Conservation (phyloP, 148 eudicot genomes). For the Camellia japonica region DNA sequence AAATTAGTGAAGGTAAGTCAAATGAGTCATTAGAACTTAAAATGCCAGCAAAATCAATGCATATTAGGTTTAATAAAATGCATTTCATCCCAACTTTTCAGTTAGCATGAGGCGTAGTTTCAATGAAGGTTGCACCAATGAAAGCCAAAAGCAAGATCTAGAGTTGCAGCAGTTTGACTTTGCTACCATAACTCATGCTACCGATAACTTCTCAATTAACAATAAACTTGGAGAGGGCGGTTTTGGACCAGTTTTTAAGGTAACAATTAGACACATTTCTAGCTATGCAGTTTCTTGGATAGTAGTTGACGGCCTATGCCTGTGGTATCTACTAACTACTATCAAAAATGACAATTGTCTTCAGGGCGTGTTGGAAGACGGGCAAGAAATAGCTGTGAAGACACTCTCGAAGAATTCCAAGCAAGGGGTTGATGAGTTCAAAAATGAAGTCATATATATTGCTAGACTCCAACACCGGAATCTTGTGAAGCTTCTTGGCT, state of each 20-base stretch:
- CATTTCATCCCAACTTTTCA: not conserved
- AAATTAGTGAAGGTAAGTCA: not conserved
- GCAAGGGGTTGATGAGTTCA: slow-evolving; percentile 21
- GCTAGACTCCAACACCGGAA: slow-evolving; percentile 21
- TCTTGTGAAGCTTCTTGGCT: slow-evolving; percentile 25
- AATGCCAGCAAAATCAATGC: not conserved
- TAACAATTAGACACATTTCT: not conserved
- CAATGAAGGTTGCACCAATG: not conserved
- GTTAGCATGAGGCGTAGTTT: not conserved
- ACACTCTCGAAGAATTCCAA: slow-evolving; percentile 15
- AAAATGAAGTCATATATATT: slow-evolving; percentile 21
- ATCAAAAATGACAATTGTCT: not conserved
- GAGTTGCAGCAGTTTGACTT: slow-evolving; percentile 16
- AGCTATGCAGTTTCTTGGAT: no score
- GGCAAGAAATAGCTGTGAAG: slow-evolving; percentile 24
- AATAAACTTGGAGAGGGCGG: slow-evolving; percentile 24
- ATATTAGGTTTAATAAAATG: not conserved
- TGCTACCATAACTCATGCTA: slow-evolving; percentile 10
- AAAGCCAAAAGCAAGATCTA: slow-evolving; percentile 21
- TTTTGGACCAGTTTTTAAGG: slow-evolving; percentile 27
- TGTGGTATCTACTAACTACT: no score
- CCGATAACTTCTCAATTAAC: slow-evolving; percentile 13
- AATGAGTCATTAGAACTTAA: not conserved
- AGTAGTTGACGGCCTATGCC: no score
- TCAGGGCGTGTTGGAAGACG: slow-evolving; percentile 21